Base-by-base conservation (phyloP, 441 rosid species). In the Populus hybrid region DNA sequence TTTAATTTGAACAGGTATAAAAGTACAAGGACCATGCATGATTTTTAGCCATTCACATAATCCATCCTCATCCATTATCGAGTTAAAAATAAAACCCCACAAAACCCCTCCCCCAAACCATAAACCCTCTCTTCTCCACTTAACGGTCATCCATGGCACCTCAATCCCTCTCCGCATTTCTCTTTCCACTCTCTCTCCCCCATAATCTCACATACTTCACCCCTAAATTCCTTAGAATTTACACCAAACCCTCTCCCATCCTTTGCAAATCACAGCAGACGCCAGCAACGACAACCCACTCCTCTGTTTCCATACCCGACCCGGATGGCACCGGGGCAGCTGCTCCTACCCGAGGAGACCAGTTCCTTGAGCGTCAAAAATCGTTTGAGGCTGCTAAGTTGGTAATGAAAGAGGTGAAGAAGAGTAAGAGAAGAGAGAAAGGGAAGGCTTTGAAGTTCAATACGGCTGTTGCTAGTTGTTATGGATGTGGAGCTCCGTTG, bases 401-500 rank as follows among this genome's bases (percentile, higher is more conserved):
- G 8, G 85, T 84, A 70, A 76, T 87, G 74, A 87, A 78, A 80
- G 90, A 86, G 82, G 79, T 82, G 30, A 89, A 88, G 85, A 90
- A 81, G 77, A 80, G 79, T 78, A 83, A 76, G 79, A 86, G 80
- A 82, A 84, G 76, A 6, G 76, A 71, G 34, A 83, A 73, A 63
- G 87, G 76, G 38, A 82, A 74, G 83, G 76, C 83, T 23, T 70
- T 87, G 79, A 90, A 85, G 72, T 80, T 83, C 35, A 87, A 83
- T 21, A 79, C 88, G 2, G 86, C 83, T 0, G 82, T 86, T 36
- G 85, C 90, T 12, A 81, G 87, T 82, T 95, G 99, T 70, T 95
- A 95, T 59, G 99, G 99, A 0, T 94, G 99, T 65, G 97, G 99
- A 78, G 97, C 99, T 85, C 97, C 98, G 46, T 87, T 95, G 89